These are phyloP conservation scores for Xylariaceae sp. DNA, from an alignment of 2,329 filamentous ascomycete genomes.

Conservation along the genomic window DNA sequence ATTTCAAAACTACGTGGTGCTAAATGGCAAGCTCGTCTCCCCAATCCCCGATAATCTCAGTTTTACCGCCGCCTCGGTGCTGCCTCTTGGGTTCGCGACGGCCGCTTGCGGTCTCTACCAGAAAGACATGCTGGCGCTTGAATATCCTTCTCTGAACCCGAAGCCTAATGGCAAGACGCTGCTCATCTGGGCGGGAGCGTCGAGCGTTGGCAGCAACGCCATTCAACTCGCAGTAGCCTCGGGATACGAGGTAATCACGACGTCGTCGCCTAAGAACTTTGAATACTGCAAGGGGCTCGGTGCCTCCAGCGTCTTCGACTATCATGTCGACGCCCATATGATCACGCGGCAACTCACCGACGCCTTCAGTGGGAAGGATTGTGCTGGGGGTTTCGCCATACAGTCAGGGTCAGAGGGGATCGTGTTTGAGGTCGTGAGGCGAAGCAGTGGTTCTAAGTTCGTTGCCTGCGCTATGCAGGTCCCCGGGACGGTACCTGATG, in stretches of 20 bases:
- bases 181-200: slow-evolving; percentile 46
- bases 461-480: slow-evolving; percentile 21
- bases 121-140: neutral
- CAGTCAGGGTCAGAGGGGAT: slow-evolving; percentile 14
- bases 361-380: slow-evolving; percentile 20
- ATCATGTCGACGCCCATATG: slow-evolving; percentile 30
- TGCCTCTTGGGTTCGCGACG: slow-evolving; percentile 30
- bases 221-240: slow-evolving; percentile 43
- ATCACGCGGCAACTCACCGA: slow-evolving; percentile 28
- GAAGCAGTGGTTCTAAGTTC: slow-evolving; percentile 17
- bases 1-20: neutral
- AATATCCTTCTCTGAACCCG: slow-evolving; percentile 11
- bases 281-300: slow-evolving; percentile 39
- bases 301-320: slow-evolving; percentile 41
- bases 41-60: slow-evolving; percentile 22
- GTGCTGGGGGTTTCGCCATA: slow-evolving; percentile 23
- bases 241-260: slow-evolving; percentile 43
- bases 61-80: slow-evolving; percentile 24
- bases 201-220: slow-evolving; percentile 42
- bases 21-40: neutral
- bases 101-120: slow-evolving; percentile 28
- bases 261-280: slow-evolving; percentile 40
- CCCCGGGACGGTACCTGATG: too few species aligned
- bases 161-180: slow-evolving; percentile 31
- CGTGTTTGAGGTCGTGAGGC: slow-evolving; percentile 23